Evolutionary conservation across 371 early-diverging fungal species (phyloP), one percentile per base, ranked within the genome.

Genomic region (Syncephalastrum monosporum): DNA sequence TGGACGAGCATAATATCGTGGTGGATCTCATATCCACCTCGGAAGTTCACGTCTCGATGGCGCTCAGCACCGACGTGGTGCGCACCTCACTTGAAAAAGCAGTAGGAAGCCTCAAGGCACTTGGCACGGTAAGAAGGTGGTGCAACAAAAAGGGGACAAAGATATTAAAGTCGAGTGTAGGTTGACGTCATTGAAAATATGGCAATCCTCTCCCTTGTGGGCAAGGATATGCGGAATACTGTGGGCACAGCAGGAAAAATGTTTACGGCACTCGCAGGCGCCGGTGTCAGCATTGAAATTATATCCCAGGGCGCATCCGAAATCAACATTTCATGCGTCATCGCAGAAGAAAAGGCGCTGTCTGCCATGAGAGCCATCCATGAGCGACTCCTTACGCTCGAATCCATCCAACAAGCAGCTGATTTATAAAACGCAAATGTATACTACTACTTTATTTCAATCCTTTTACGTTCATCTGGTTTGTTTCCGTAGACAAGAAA

Each of bases 281-380:
- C 91, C 51, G 82, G 87, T 46, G 89, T 98, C 63, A 99, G 95
- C 73, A 95, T 99, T 62, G 98, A 98, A 75, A 97, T 98, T 89
- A 96, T 98, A 50, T 94, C 94, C 8, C 98, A 98, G 76, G 98
- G 98, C 42, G 91, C 96, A 6, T 90, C 90, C 4, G 98, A 98
- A 73, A 97, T 97, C 73, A 98, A 97, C 71, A 96, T 98, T 52
- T 93, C 93, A 17, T 99, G 99, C 61, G 97, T 99, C 2, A 91
- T 98, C 54, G 81, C 82, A 47, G 87, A 88, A 57, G 53, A 64
- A 21, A 75, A 79, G 53, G 89, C 94, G 0, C 55, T 81, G 1
- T 59, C 56, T 4, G 99, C 99, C 3, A 72, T 99, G 65, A 80
- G 83, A n/a, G 94, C 92, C 17, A 90, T 97, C 21, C 99, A 99